These are phyloP conservation scores for Musa balbisiana DNA, from an alignment of 202 grass and related monocot species.

Conservation along the genomic window DNA sequence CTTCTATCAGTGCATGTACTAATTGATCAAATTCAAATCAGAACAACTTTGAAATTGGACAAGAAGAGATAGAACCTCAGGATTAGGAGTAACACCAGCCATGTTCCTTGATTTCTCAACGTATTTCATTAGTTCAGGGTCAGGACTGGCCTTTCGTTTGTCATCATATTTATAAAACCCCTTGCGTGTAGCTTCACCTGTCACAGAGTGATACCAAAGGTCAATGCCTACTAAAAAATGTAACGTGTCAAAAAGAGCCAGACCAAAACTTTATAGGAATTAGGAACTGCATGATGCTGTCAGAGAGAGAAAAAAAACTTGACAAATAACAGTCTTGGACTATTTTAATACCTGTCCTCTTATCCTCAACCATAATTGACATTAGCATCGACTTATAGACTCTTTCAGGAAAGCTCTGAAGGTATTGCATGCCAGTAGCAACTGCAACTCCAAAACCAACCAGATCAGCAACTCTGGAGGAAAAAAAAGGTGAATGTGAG, in stretches of 20 bases:
- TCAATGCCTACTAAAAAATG: not conserved
- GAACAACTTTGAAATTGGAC: too few relatives aligned
- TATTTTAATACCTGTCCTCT: slow-evolving; percentile 45
- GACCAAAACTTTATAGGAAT: not conserved
- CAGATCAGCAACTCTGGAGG: slow-evolving; percentile 69
- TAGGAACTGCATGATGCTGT: not conserved
- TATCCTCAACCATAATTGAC: slow-evolving; percentile 86
- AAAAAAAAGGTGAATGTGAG: not conserved
- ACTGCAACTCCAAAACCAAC: slow-evolving; percentile 94
- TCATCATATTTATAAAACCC: slow-evolving; percentile 99
- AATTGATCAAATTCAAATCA: not conserved
- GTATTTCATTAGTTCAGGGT: slow-evolving; percentile 75
- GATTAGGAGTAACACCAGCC: slow-evolving; percentile 53
- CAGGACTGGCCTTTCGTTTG: slow-evolving; percentile 82
- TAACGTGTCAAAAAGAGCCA: not conserved
- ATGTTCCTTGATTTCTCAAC: slow-evolving; percentile 87
- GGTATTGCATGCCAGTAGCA: slow-evolving; percentile 94
- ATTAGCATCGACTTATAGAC: slow-evolving; percentile 95
- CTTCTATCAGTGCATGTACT: not conserved
- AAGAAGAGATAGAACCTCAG: slow-evolving; percentile 43
- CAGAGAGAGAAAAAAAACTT: not conserved
- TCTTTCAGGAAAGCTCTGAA: slow-evolving; percentile 86
- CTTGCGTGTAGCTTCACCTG: slow-evolving; percentile 75
- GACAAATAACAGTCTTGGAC: not conserved
- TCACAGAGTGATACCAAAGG: slow-evolving; percentile 8